Evolutionary conservation across 1,284 basidiomycete species (phyloP), one percentile per base, ranked within the genome.

Genomic region (Flammula alnicola): DNA sequence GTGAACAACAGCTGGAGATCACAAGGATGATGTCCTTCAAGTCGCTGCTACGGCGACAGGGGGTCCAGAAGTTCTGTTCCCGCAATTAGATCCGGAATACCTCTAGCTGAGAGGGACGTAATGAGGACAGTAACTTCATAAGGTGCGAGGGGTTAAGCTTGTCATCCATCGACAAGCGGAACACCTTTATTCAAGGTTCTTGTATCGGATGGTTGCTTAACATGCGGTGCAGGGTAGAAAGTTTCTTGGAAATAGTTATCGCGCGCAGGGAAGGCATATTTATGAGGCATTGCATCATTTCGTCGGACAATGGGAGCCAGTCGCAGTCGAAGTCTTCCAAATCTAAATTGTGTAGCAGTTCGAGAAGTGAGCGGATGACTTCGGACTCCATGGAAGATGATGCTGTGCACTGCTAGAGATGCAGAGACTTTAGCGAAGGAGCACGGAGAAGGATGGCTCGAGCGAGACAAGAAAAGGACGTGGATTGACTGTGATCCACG

Each of bases 261-360:
- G 23, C 39, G 9, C 27, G 36, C 14, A 56, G 33, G 20, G 7
- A 8, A 32, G 43, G 43, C 43, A 44, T 44, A 17, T 23, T 31
- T 16, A 36, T 3, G 4, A 44, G 43, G 2, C 9, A n/a, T 12
- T 35, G 31, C 3, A 30, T 35, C 25, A 44, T 41, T 14, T 44
- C 32, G 22, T 39, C 45, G 9, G 32, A 38, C 8, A 56, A 33
- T 3, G 40, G 27, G 20, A 52, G 12, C 42, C 49, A 53, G 16
- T 49, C 42, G 39, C 55, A 56, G 11, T 20, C 16, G 14, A 56
- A 53, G n/a, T 46, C 51, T 23, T 51, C 42, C 10, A 56, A 22
- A 14, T 53, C 32, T 19, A 51, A 11, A n/a, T 31, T 22, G n/a
- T 23, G 8, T 12, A 56, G 33, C 5, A 50, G 27, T 11, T 33